Percentiles rank a stretch among this genome's conserved stretches.
phyloP scores from a whole-genome alignment of 75 land plant genomes.

The Pinus taeda region DNA sequence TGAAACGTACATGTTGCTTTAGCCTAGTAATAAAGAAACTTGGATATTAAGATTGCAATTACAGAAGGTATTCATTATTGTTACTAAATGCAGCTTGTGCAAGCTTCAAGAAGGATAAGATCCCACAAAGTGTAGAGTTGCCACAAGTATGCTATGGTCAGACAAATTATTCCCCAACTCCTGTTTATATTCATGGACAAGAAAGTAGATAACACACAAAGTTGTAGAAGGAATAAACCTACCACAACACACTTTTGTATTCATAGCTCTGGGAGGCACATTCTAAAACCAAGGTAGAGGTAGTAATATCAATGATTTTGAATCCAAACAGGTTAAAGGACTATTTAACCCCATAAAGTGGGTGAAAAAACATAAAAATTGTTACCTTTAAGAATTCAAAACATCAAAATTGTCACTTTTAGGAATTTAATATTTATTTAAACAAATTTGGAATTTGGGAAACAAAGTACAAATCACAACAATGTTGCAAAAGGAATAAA shows the following conservation, averaged over 20 bases:
- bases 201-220: background rate
- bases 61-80: background rate
- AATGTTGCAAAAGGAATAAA: too few relatives aligned
- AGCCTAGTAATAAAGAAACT: too few relatives aligned
- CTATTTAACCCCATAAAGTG: background rate
- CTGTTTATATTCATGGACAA: slow-evolving; percentile 23
- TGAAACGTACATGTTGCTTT: too few relatives aligned
- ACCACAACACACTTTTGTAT: background rate
- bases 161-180: slow-evolving; percentile 63
- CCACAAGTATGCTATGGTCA: slow-evolving; percentile 60
- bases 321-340: background rate
- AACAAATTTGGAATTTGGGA: too few relatives aligned
- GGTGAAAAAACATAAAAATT: background rate
- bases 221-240: background rate
- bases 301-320: background rate
- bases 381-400: too few relatives aligned
- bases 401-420: too few relatives aligned
- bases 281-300: background rate
- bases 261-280: background rate
- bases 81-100: slow-evolving; percentile 77
- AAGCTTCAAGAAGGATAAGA: slow-evolving; percentile 59
- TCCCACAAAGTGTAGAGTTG: slow-evolving; percentile 78
- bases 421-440: too few relatives aligned
- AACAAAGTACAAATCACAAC: too few relatives aligned
- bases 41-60: too few relatives aligned